Evolutionary conservation across 2,329 filamentous ascomycete species (phyloP).

Genomic region (Xylaria sp.): DNA sequence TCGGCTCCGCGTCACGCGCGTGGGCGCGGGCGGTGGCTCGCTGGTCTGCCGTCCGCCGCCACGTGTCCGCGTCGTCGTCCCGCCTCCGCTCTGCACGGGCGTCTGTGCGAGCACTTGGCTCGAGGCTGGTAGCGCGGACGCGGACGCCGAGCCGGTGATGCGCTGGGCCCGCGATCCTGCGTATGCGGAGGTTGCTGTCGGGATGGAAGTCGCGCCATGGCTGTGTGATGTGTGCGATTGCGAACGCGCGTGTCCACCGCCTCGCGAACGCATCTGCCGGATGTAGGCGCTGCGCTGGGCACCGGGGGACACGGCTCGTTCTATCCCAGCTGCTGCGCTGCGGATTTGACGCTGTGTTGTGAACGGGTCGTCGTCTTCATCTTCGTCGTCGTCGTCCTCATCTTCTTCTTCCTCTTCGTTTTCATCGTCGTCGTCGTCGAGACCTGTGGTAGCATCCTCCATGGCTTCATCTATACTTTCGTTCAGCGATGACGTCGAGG

Average conservation of each 20-base stretch:
- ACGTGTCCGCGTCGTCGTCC: slow-evolving; percentile 19
- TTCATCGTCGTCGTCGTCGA: slow-evolving; percentile 21
- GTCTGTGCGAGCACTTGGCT: slow-evolving; percentile 31
- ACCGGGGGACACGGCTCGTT: slow-evolving; percentile 38
- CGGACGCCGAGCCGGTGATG: slow-evolving; percentile 35
- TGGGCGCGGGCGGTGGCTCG: slow-evolving; percentile 37
- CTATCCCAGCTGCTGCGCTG: slow-evolving; percentile 15
- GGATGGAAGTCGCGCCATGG: slow-evolving; percentile 24
- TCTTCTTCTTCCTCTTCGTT: slow-evolving; percentile 24
- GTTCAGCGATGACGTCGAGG: slow-evolving; percentile 34
- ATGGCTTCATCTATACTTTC: slow-evolving; percentile 43
- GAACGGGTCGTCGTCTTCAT: slow-evolving; percentile 46
- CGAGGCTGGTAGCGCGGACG: slow-evolving; percentile 20
- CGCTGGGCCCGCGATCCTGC: slow-evolving; percentile 33
- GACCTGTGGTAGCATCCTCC: slow-evolving; percentile 34
- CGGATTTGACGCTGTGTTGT: slow-evolving; percentile 38
- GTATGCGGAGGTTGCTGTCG: slow-evolving; percentile 24
- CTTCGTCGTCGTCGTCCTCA: slow-evolving; percentile 39
- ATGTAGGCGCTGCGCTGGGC: slow-evolving; percentile 41
- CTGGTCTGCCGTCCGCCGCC: slow-evolving; percentile 25
- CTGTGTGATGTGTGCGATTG: slow-evolving; percentile 25
- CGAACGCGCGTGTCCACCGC: slow-evolving; percentile 30
- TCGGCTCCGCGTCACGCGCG: slow-evolving; percentile 46
- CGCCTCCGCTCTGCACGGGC: slow-evolving; percentile 30
- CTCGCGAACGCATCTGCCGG: slow-evolving; percentile 39